These are phyloP conservation scores for Penicillium freii DNA, from an alignment of 2,329 filamentous ascomycete species.

Conservation along the genomic window DNA sequence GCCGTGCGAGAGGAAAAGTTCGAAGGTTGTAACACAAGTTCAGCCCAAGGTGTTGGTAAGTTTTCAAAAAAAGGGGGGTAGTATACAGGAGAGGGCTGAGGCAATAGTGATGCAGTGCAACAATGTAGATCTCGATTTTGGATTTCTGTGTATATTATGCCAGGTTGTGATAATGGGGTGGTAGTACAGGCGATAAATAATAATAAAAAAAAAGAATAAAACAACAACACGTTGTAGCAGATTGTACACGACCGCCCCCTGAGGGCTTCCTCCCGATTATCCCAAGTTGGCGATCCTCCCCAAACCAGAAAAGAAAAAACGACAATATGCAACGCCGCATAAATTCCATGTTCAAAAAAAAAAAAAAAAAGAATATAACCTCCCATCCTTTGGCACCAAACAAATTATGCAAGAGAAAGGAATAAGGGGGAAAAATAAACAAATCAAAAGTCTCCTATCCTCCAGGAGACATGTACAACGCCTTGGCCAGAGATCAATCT, in stretches of 20 bases:
- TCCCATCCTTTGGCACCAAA: slow-evolving; percentile 25
- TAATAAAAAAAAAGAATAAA: slow-evolving; percentile 7
- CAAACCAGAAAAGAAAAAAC: neutral
- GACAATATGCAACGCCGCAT: slow-evolving; percentile 26
- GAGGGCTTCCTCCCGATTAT: slow-evolving; percentile 17
- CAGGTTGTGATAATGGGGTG: slow-evolving; percentile 11
- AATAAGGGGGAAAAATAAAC: slow-evolving; percentile 1
- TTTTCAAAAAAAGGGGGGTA: neutral
- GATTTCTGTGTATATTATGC: slow-evolving; percentile 22
- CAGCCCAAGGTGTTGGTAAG: neutral
- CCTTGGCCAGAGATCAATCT: slow-evolving; percentile 11
- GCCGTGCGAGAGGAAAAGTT: slow-evolving; percentile 10
- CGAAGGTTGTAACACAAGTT: neutral
- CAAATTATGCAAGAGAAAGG: slow-evolving; percentile 29
- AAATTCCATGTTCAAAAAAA: slow-evolving; percentile 22
- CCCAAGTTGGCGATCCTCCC: slow-evolving; percentile 14
- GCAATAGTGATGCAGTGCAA: neutral
- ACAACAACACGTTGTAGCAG: slow-evolving; percentile 23
- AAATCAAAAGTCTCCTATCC: slow-evolving; percentile 19
- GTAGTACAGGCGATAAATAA: slow-evolving; percentile 21
- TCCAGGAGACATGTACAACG: slow-evolving; percentile 27
- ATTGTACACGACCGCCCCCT: slow-evolving; percentile 26
- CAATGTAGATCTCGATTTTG: slow-evolving; percentile 10
- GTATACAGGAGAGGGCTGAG: neutral
- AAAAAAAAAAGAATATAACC: slow-evolving; percentile 25